Conservation (phyloP, 805 yeast genomes). For the Wickerhamomyces strasburgensis region DNA sequence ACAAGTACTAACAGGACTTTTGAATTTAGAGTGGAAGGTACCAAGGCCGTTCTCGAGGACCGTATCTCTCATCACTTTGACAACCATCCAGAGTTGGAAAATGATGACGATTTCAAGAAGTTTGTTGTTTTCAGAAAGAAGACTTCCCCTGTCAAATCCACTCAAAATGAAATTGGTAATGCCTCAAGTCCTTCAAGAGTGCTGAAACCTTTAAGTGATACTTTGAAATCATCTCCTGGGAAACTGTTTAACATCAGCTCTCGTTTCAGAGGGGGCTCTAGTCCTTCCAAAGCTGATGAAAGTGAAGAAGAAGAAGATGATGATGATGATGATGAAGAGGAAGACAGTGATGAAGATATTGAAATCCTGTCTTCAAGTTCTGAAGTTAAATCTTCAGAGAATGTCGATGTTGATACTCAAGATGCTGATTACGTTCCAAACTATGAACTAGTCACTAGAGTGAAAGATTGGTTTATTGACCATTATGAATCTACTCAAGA, state of each 20-base stretch:
- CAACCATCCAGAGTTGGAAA: slow-evolving; percentile 28
- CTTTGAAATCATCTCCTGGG: slow-evolving; percentile 19
- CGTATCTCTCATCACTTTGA: slow-evolving; percentile 25
- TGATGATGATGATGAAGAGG: slow-evolving; percentile 1
- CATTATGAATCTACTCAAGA: slow-evolving; percentile 21
- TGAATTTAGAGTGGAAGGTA: slow-evolving; percentile 24
- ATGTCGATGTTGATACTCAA: slow-evolving; percentile 18
- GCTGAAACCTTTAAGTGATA: slow-evolving; percentile 9
- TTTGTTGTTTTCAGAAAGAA: slow-evolving; percentile 24
- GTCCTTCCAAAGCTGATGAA: slow-evolving; percentile 17
- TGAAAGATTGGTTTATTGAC: slow-evolving; percentile 20
- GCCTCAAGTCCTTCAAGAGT: slow-evolving; percentile 11
- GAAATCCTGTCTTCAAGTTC: slow-evolving; percentile 3
- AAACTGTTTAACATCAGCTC: slow-evolving; percentile 16
- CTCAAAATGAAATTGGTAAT: slow-evolving; percentile 6
- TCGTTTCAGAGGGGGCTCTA: slow-evolving; percentile 20
- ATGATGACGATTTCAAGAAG: slow-evolving; percentile 19
- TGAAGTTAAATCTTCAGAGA: slow-evolving; percentile 16
- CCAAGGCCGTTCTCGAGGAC: slow-evolving; percentile 27
- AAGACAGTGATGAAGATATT: slow-evolving; percentile 13
- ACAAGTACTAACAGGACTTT: slow-evolving; percentile 5
- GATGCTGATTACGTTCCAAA: slow-evolving; percentile 14
- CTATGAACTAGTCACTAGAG: slow-evolving; percentile 8
- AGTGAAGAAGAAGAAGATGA: background rate
- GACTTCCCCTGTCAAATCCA: slow-evolving; percentile 24